Evolutionary conservation across 306 rosid genomes (phyloP).

Genomic region (Corylus avellana): DNA sequence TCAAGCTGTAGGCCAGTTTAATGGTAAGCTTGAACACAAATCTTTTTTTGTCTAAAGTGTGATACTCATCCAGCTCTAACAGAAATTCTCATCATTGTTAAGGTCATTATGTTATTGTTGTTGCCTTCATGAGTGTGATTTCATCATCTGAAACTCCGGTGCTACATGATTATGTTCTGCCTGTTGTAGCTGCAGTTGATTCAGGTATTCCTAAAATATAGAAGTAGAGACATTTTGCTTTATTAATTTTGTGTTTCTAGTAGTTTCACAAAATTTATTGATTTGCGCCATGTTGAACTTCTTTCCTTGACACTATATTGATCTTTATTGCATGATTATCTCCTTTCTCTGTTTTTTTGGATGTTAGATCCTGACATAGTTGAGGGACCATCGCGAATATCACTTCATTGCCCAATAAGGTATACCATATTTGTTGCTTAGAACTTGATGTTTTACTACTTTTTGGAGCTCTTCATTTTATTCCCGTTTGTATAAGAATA

Average conservation of each 20-base stretch:
- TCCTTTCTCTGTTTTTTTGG: not conserved
- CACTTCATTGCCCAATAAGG: slow-evolving; percentile 98
- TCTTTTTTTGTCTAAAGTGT: slow-evolving; percentile 29
- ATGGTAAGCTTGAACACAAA: slow-evolving; percentile 50
- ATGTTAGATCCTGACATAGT: slow-evolving; percentile 70
- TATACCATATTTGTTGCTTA: slow-evolving; percentile 39
- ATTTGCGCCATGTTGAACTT: not conserved
- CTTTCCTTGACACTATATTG: slow-evolving; percentile 9
- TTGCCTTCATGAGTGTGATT: slow-evolving; percentile 64
- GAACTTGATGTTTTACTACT: slow-evolving; percentile 8
- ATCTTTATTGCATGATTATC: slow-evolving; percentile 2
- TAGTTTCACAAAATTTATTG: not conserved
- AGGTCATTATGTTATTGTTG: slow-evolving; percentile 74
- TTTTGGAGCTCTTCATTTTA: slow-evolving; percentile 5
- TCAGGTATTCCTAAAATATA: slow-evolving; percentile 54
- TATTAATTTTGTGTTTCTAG: slow-evolving; percentile 1
- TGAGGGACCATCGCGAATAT: slow-evolving; percentile 89
- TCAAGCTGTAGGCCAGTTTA: slow-evolving; percentile 88
- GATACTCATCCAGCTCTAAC: slow-evolving; percentile 32
- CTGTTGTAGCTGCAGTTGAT: slow-evolving; percentile 43
- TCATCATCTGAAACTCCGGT: slow-evolving; percentile 46
- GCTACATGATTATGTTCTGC: slow-evolving; percentile 68
- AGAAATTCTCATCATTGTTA: slow-evolving; percentile 28
- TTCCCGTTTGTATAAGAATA: not conserved
- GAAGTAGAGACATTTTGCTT: not conserved